Base-by-base conservation (phyloP, 2,329 filamentous ascomycete species). In the Myriangium duriaei region DNA sequence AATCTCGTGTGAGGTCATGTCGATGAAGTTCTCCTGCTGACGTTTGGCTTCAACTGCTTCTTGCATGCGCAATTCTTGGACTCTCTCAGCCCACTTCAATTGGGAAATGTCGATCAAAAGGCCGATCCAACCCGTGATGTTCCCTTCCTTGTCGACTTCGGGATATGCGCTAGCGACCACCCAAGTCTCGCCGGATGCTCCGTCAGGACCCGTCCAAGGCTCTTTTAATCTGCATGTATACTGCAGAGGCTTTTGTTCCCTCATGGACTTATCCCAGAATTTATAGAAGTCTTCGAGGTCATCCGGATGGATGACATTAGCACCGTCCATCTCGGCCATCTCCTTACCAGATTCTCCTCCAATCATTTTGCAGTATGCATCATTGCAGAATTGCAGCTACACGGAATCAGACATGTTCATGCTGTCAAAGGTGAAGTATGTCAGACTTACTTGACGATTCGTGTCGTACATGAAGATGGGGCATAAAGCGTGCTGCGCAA, bases 361-460 rank as follows among this genome's bases (percentile, higher is more conserved):
- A 0, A 61, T 67, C 58, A 69, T 62, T 21, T 66, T 61, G 38
- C 61, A 69, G 43, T 63, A 69, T 3, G 59, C 58, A 2, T 65
- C 62, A 24, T 69, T 69, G 38, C 4, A 69, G 45, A 3, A 63
- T 51, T 6, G 62, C 62, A 30, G 64, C 62, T 1, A 58, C 54
- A 7, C 9, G 21, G n/a, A 26, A n/a, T 26, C 7, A 26, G 21
- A 6, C 7, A n/a, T 26, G 11, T 24, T 28, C n/a, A 6, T 9
- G 10, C 10, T 14, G 3, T 9, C 2, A 12, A 4, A 14, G 2
- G 15, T 5, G 9, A 3, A 5, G n/a, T 11, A 24, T 36, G 37
- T 28, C 30, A 31, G 10, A 21, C 17, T 17, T 15, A 40, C 36
- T 32, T 32, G 21, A n/a, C 15, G 15, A 11, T 45, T 31, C 6